Evolutionary conservation across 495 filamentous ascomycete genomes (phyloP).

Genomic region (Tetracladium setigerum): DNA sequence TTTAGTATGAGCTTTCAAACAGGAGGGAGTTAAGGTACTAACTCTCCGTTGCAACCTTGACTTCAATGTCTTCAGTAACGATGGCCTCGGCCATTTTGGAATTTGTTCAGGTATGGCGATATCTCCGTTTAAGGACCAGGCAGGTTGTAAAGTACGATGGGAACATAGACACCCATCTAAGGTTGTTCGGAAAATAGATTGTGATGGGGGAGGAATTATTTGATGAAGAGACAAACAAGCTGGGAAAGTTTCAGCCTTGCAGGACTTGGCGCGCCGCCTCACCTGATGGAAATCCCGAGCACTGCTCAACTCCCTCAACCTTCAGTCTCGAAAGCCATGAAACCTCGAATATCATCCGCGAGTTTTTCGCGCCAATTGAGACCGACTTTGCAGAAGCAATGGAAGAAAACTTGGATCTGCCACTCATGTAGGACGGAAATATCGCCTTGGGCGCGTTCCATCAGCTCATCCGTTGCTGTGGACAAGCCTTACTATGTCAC

Average conservation of each 20-base stretch:
- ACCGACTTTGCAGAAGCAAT: background rate
- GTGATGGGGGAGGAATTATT: too few relatives aligned
- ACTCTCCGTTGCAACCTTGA: conserved; percentile 18
- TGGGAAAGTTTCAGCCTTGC: too few relatives aligned
- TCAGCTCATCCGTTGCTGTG: conserved; percentile 1
- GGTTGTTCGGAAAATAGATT: too few relatives aligned
- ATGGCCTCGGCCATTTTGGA: too few relatives aligned
- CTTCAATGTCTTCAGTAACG: conserved; percentile 13
- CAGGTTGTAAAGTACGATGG: too few relatives aligned
- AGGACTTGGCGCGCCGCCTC: too few relatives aligned
- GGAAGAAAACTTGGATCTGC: conserved; percentile 15
- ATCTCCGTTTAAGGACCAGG: too few relatives aligned
- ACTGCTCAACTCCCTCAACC: too few relatives aligned
- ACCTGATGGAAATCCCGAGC: too few relatives aligned
- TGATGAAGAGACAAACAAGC: too few relatives aligned
- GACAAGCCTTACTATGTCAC: conserved; percentile 94
- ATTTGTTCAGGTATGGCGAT: too few relatives aligned
- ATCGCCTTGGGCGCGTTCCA: conserved; percentile 1
- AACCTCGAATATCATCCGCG: background rate
- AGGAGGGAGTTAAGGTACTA: background rate
- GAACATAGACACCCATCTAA: too few relatives aligned
- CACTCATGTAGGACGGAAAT: conserved; percentile 6
- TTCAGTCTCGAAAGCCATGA: conserved; percentile 1
- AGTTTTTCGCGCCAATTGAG: conserved; percentile 1
- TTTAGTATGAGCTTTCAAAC: background rate